Evolutionary conservation across 768 basidiomycete genomes (phyloP).

Genomic region (Panaeolus cyanescens): DNA sequence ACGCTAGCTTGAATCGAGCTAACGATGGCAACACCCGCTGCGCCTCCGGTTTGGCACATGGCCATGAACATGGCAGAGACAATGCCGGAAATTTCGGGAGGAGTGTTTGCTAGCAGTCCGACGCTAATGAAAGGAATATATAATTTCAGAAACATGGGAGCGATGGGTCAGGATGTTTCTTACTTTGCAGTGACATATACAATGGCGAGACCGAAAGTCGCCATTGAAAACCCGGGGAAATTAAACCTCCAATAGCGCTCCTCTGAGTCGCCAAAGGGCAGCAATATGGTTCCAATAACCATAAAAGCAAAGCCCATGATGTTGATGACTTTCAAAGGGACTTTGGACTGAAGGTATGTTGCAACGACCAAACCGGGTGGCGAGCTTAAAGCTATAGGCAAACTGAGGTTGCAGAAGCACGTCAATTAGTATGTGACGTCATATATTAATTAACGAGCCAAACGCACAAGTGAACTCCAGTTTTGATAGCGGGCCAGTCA

Average conservation of each 20-base stretch:
- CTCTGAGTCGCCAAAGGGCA: conserved; percentile 41
- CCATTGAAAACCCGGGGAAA: conserved; percentile 53
- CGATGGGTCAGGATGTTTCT: conserved; percentile 16
- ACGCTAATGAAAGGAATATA: conserved; percentile 32
- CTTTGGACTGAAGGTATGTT: conserved; percentile 31
- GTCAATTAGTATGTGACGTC: conserved; percentile 4
- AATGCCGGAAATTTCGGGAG: conserved; percentile 49
- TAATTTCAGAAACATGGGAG: background rate
- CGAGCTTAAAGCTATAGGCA: conserved; percentile 42
- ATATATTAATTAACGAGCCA: background rate
- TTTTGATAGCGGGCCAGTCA: conserved; percentile 40
- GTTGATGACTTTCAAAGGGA: conserved; percentile 47
- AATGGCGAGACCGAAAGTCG: conserved; percentile 45
- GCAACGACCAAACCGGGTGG: conserved; percentile 41
- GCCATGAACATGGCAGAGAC: conserved; percentile 60
- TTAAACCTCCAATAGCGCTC: conserved; percentile 46
- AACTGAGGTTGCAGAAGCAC: conserved; percentile 18
- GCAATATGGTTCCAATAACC: conserved; percentile 37
- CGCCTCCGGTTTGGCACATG: conserved; percentile 53
- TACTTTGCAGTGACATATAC: conserved; percentile 51
- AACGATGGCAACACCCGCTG: conserved; percentile 51
- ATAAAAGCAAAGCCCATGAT: conserved; percentile 39
- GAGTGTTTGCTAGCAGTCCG: conserved; percentile 50
- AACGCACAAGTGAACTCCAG: conserved; percentile 39
- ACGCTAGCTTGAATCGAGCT: conserved; percentile 51